Evolutionary conservation across 2,329 filamentous ascomycete genomes (phyloP).

Genomic region (Penicillium sp.): DNA sequence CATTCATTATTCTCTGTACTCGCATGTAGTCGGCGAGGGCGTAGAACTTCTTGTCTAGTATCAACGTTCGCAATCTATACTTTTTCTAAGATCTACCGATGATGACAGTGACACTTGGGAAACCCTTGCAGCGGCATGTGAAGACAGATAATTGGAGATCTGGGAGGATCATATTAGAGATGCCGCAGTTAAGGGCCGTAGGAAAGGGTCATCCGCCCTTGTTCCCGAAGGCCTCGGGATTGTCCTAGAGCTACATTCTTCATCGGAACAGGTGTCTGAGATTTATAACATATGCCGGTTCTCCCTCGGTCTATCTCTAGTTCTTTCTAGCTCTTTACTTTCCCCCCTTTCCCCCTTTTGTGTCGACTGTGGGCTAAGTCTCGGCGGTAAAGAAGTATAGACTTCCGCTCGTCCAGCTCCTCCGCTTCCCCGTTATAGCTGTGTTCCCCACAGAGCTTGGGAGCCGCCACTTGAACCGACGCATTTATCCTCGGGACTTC

Average conservation of each 20-base stretch:
- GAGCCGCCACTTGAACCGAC: conserved; percentile 26
- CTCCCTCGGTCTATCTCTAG: conserved; percentile 7
- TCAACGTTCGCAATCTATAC: not conserved
- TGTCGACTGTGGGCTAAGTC: not conserved
- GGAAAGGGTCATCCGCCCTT: conserved; percentile 21
- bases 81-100: conserved; percentile 5
- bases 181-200: conserved; percentile 5
- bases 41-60: not conserved
- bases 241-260: conserved; percentile 1
- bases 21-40: not conserved
- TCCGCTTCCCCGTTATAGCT: conserved; percentile 37
- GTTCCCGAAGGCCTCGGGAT: conserved; percentile 29
- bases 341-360: not conserved
- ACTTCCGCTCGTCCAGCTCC: conserved; percentile 39
- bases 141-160: conserved; percentile 19
- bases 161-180: conserved; percentile 10
- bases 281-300: conserved; percentile 14
- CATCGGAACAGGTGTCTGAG: conserved; percentile 7
- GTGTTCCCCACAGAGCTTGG: conserved; percentile 22
- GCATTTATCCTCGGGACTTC: conserved; percentile 10
- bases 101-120: conserved; percentile 14
- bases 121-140: conserved; percentile 15
- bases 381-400: conserved; percentile 9
- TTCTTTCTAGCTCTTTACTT: conserved; percentile 1
- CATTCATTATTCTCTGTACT: too few relatives aligned